Evolutionary conservation across 2,329 filamentous ascomycete species (phyloP), one percentile per base, ranked within the genome.

Genomic region (Pseudocercospora eumusae): DNA sequence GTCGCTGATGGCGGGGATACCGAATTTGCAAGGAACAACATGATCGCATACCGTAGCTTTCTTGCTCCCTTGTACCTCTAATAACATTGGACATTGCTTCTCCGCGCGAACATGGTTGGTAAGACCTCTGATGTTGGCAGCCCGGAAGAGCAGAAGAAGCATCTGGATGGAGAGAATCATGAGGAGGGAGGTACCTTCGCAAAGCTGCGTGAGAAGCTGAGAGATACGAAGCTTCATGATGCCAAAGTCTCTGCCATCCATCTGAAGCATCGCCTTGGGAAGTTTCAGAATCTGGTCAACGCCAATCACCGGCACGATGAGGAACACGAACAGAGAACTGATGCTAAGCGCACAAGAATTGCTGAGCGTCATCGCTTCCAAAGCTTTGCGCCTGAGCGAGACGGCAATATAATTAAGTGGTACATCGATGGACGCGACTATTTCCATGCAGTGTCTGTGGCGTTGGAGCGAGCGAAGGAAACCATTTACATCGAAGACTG

Each of bases 351-450:
- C 62, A 84, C 83, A 20, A 83, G 79, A 15, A 88, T 95, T 55
- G 83, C 84, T 67, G 85, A 93, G 61, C 83, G 85, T 13, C 88
- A 98, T 74, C 88, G 93, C 45, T 98, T 92, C 79, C 76, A 89
- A n/a, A 96, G 91, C 3, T 99, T 90, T 77, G 96, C 96, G 40
- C 93, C 93, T 0, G 88, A 93, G 74, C 87, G 88, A 47, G 87
- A 93, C 10, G 89, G 88, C 27, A 97, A 98, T 75, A 82, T 90
- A 61, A 72, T 75, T 74, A 98, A 98, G 80, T 99, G 93, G 93
- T 98, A 97, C 77, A 91, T 98, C 10, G 95, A 98, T 74, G 95
- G 92, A 2, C 84, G 92, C 64, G 90, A 98, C 78, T 99, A 99
- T 77, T 96, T 95, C 75, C 96, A 92, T 74, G 89, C 95, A 18